These are phyloP conservation scores for Gypsophila paniculata DNA, from an alignment of 179 eudicot species.

Conservation along the genomic window DNA sequence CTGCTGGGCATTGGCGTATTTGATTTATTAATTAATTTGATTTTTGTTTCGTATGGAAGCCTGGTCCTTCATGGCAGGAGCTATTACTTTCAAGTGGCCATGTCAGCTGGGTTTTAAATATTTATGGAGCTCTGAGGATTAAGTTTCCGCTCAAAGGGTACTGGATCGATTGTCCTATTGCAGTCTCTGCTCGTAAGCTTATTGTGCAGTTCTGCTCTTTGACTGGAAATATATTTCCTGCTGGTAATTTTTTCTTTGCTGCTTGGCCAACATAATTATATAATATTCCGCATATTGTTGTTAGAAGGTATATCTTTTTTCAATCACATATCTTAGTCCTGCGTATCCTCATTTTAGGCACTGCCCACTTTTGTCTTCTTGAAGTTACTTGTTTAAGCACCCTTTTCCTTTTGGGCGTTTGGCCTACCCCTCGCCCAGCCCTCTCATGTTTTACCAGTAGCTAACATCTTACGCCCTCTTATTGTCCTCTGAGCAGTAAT, in stretches of 20 bases:
- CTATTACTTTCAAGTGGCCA: constrained; percentile 74
- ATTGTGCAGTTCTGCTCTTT: constrained; percentile 83
- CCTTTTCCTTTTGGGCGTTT: background rate
- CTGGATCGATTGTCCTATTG: constrained; percentile 97
- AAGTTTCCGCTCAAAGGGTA: constrained; percentile 66
- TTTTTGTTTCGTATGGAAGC: constrained; percentile 42
- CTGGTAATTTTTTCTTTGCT: constrained; percentile 46
- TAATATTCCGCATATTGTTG: background rate
- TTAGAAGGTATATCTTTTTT: background rate
- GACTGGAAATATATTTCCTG: constrained; percentile 73
- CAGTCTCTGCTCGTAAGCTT: constrained; percentile 89
- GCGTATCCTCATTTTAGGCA: too few species aligned
- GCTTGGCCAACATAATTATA: constrained; percentile 8
- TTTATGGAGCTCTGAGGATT: constrained; percentile 75
- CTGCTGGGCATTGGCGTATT: constrained; percentile 17
- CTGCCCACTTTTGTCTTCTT: too few species aligned
- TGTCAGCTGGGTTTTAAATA: constrained; percentile 72
- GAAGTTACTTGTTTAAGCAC: too few species aligned
- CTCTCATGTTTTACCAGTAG: background rate
- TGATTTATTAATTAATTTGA: constrained; percentile 7
- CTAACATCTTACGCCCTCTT: background rate
- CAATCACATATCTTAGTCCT: constrained; percentile 3
- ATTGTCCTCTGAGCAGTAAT: background rate
- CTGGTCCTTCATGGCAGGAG: constrained; percentile 86
- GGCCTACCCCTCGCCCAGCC: background rate